A percentile compares a stretch with the other conserved stretches of the same genome.
Evolutionary conservation across 2,329 filamentous ascomycete species (phyloP).

Genomic region (Penicillium occitanis): DNA sequence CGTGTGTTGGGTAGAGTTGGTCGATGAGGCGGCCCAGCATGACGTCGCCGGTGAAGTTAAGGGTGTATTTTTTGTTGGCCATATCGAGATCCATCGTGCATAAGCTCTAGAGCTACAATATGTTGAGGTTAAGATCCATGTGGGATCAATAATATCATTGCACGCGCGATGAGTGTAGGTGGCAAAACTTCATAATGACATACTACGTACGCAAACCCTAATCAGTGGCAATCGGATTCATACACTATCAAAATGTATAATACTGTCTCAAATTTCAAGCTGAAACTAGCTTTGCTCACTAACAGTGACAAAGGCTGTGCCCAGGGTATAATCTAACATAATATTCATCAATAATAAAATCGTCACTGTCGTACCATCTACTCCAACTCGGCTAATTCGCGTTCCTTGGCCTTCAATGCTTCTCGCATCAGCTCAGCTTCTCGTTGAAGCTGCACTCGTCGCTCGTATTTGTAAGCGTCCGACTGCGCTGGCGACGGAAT

Average conservation of each 20-base stretch:
- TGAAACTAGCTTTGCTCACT: neutral
- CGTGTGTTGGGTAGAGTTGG: constrained; percentile 39
- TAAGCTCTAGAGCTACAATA: too few species aligned
- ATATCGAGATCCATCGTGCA: neutral
- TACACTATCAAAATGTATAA: neutral
- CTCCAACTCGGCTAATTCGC: constrained; percentile 62
- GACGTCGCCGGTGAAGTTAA: constrained; percentile 41
- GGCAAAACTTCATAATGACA: neutral
- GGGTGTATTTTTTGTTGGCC: constrained; percentile 26
- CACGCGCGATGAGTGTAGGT: neutral
- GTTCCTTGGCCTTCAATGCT: constrained; percentile 70
- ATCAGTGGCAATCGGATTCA: neutral
- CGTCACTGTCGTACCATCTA: neutral
- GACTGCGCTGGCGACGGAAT: constrained; percentile 40
- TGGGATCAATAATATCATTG: too few species aligned
- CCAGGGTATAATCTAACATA: constrained; percentile 1
- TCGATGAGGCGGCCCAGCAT: constrained; percentile 46
- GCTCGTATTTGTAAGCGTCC: constrained; percentile 56
- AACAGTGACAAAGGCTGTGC: neutral
- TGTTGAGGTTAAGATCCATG: too few species aligned
- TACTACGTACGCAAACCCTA: neutral
- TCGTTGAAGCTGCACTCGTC: constrained; percentile 64
- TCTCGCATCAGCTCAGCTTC: constrained; percentile 77
- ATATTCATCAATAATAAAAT: constrained; percentile 1
- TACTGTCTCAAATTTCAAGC: neutral